Evolutionary conservation across 2,329 filamentous ascomycete species (phyloP).

Genomic region (Pseudocercospora vitis): DNA sequence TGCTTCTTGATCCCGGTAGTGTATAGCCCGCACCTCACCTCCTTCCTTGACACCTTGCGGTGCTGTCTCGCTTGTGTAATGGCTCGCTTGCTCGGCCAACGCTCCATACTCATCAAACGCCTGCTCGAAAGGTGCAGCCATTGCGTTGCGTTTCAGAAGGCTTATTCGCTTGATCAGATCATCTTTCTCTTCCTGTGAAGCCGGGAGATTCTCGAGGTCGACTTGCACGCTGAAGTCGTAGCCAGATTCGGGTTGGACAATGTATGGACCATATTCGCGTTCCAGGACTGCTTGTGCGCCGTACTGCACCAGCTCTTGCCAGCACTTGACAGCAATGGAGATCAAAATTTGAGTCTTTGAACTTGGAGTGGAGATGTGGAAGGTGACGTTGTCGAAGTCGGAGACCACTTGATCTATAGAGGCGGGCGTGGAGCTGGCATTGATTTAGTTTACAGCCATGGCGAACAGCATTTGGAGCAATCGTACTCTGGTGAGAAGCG

Average conservation of each 20-base stretch:
- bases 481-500: constrained; percentile 62
- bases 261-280: constrained; percentile 91
- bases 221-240: constrained; percentile 95
- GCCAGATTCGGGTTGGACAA: constrained; percentile 80
- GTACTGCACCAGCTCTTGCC: constrained; percentile 85
- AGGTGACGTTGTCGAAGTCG: constrained; percentile 98
- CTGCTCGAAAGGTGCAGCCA: constrained; percentile 97
- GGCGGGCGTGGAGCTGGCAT: constrained; percentile 71
- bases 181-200: constrained; percentile 79
- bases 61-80: constrained; percentile 90
- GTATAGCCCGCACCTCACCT: constrained; percentile 90
- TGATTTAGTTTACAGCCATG: constrained; percentile 32
- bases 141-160: constrained; percentile 93
- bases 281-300: constrained; percentile 88
- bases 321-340: constrained; percentile 94
- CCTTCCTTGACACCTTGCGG: constrained; percentile 88
- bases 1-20: constrained; percentile 97
- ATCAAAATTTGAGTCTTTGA: constrained; percentile 91
- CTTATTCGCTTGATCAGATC: constrained; percentile 84
- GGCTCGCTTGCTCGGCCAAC: constrained; percentile 81
- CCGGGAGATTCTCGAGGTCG: constrained; percentile 83
- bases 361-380: constrained; percentile 96
- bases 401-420: constrained; percentile 98
- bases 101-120: constrained; percentile 91
- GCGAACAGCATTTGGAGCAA: constrained; percentile 15